Base-by-base conservation (phyloP, 805 yeast genomes). In the Metschnikowia peoriensis region DNA sequence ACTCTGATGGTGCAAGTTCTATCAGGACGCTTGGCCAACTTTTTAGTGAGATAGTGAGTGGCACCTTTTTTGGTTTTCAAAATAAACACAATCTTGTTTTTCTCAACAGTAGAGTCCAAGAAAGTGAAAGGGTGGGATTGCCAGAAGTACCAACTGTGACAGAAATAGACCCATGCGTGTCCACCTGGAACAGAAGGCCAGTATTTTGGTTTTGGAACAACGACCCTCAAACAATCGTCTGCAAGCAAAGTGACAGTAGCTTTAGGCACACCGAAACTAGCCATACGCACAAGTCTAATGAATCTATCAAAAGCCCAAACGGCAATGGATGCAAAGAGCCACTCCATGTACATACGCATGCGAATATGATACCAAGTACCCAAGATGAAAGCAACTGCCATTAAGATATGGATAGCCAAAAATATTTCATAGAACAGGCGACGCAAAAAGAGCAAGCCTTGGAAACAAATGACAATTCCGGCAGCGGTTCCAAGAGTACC, bases 41-140 rank as follows among this genome's bases (percentile, higher is more conserved):
- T 52, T 47, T 66, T 63, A 41, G 67, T 65, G 28, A 73, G 58
- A 6, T 69, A 66, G 47, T 65, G 67, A 0, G 77, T 72, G 2
- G 73, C 63, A 22, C 78, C 78, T 8, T 67, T 67, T 53, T 73
- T 73, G 28, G 71, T 66, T 56, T 73, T 73, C 53, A 67, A 62
- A 52, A 67, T 70, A 29, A 73, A 65, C 6, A 63, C 64, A n/a
- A 72, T 65, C 17, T 58, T 59, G 44, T 61, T 51, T 7, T 61
- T 52, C 34, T 55, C 56, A 4, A 41, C 49, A 10, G 54, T 51
- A 9, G 58, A 55, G 37, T 52, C 69, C 32, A 68, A 63, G 49
- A 68, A 69, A 0, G 77, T 70, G 53, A 73, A 74, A 8, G 77
- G 77, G 58, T 74, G 78, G 7, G 76, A 70, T 61, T 73, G 78